These are phyloP conservation scores for Sarocladium brachiariae DNA, from an alignment of 2,329 filamentous ascomycete species.

Conservation along the genomic window DNA sequence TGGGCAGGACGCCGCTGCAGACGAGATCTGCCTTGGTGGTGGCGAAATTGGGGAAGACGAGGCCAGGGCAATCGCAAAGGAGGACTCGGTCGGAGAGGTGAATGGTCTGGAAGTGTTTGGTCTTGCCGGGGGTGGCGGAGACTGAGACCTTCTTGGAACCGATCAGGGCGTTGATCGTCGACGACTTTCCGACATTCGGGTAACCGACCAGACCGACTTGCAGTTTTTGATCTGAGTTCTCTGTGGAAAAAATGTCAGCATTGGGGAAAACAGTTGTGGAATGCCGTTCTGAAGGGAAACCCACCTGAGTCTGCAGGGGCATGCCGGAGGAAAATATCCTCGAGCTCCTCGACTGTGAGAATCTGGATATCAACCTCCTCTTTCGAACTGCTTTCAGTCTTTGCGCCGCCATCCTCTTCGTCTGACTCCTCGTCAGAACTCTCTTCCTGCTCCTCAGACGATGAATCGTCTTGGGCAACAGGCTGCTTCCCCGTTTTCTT, in stretches of 20 bases:
- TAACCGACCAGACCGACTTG: slow-evolving; percentile 94
- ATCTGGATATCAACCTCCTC: slow-evolving; percentile 64
- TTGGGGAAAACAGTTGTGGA: neutral
- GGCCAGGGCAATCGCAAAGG: slow-evolving; percentile 94
- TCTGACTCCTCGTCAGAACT: slow-evolving; percentile 27
- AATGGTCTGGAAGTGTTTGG: slow-evolving; percentile 98
- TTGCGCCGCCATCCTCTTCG: slow-evolving; percentile 27
- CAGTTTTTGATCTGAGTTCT: slow-evolving; percentile 53
- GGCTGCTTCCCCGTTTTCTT: slow-evolving; percentile 23
- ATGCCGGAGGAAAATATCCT: slow-evolving; percentile 78
- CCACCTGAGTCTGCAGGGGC: slow-evolving; percentile 47
- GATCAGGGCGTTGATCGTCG: slow-evolving; percentile 97
- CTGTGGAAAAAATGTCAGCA: slow-evolving; percentile 24
- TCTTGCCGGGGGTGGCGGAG: slow-evolving; percentile 94
- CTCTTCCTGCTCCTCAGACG: slow-evolving; percentile 30
- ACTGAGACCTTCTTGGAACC: slow-evolving; percentile 98
- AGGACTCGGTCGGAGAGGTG: slow-evolving; percentile 85
- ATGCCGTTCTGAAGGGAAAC: slow-evolving; percentile 14
- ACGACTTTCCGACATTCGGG: slow-evolving; percentile 98
- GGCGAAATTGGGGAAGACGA: slow-evolving; percentile 97
- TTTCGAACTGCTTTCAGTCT: slow-evolving; percentile 20
- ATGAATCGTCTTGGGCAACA: slow-evolving; percentile 15
- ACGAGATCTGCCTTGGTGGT: slow-evolving; percentile 95
- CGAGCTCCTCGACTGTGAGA: slow-evolving; percentile 85
- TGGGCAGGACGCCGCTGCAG: slow-evolving; percentile 84